A percentile compares a stretch with the other conserved stretches of the same genome.
Conservation (phyloP, 345 rosid genomes). For the Arabis hirsuta region DNA sequence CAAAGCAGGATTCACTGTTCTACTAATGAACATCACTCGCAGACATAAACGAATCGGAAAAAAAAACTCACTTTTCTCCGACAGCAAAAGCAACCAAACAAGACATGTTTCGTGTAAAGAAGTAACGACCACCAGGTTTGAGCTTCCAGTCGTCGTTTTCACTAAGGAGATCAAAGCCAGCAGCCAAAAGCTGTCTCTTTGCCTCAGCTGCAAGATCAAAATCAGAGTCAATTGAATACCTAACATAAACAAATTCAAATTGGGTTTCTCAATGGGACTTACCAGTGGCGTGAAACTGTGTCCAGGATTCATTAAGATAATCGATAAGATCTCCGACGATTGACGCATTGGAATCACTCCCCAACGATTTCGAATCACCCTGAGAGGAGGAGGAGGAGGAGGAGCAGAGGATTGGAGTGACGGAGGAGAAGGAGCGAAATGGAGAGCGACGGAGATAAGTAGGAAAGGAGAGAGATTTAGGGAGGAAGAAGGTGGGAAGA, state of each 20-base stretch:
- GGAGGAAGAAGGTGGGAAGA: conserved; percentile 33
- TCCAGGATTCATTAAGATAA: conserved; percentile 94
- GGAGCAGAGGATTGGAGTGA: conserved; percentile 46
- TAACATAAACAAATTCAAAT: neutral
- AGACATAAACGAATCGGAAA: neutral
- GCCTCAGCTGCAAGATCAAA: conserved; percentile 70
- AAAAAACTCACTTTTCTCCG: conserved; percentile 76
- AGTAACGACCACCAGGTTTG: conserved; percentile 90
- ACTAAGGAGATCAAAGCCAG: conserved; percentile 71
- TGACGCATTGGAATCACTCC: conserved; percentile 43
- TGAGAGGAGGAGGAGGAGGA: neutral
- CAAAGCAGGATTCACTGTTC: neutral
- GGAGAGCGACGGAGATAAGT: conserved; percentile 30
- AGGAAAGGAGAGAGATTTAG: conserved; percentile 36
- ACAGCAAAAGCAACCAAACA: conserved; percentile 91
- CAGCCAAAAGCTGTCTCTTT: conserved; percentile 65
- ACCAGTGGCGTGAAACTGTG: conserved; percentile 94
- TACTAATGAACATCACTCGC: neutral
- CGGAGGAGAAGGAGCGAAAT: conserved; percentile 48
- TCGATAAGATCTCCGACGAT: conserved; percentile 70
- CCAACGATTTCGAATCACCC: conserved; percentile 30
- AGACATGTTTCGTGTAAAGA: conserved; percentile 94
- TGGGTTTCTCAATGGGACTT: neutral
- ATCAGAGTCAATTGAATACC: conserved; percentile 4
- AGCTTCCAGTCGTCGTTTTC: conserved; percentile 91